Conservation (phyloP, 805 yeast species). For the Sugiyamaella chiloensis region DNA sequence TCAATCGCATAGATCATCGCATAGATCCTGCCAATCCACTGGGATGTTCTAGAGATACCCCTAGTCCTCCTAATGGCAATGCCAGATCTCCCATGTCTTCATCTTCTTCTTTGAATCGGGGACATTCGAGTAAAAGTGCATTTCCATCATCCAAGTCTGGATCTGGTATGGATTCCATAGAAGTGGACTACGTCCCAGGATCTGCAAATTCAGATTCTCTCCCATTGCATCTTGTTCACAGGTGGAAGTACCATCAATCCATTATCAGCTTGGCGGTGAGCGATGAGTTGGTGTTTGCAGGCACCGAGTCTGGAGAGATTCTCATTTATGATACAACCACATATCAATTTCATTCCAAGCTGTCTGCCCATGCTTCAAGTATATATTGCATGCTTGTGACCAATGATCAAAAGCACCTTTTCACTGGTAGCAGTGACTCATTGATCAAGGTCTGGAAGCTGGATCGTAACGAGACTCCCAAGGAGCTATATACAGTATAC, state of each 20-base stretch:
- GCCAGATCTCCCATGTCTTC: background rate
- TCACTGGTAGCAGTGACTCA: slow-evolving; percentile 90
- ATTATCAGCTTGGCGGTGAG: slow-evolving; percentile 54
- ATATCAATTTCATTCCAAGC: slow-evolving; percentile 51
- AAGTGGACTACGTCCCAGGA: slow-evolving; percentile 5
- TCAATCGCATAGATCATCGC: too few species aligned
- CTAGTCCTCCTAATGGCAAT: slow-evolving; percentile 16
- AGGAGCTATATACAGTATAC: slow-evolving; percentile 65
- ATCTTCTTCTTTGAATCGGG: background rate
- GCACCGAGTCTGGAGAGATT: slow-evolving; percentile 83
- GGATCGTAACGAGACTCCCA: slow-evolving; percentile 29
- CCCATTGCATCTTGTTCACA: slow-evolving; percentile 47
- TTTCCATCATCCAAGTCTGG: slow-evolving; percentile 1
- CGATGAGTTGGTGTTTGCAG: slow-evolving; percentile 59
- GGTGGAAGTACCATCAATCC: slow-evolving; percentile 73
- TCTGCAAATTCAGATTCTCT: background rate
- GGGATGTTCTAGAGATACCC: slow-evolving; percentile 24
- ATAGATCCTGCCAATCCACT: slow-evolving; percentile 4
- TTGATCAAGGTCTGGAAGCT: slow-evolving; percentile 83
- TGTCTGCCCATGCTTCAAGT: slow-evolving; percentile 69
- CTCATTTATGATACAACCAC: slow-evolving; percentile 65
- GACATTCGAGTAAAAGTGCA: background rate
- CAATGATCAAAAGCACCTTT: slow-evolving; percentile 52
- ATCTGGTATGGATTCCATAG: background rate
- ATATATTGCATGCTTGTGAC: slow-evolving; percentile 57